Percentiles rank a stretch among this genome's conserved stretches.
These are phyloP conservation scores for Pterocarpus santalinus DNA, from an alignment of 306 rosid species.

Conservation along the genomic window DNA sequence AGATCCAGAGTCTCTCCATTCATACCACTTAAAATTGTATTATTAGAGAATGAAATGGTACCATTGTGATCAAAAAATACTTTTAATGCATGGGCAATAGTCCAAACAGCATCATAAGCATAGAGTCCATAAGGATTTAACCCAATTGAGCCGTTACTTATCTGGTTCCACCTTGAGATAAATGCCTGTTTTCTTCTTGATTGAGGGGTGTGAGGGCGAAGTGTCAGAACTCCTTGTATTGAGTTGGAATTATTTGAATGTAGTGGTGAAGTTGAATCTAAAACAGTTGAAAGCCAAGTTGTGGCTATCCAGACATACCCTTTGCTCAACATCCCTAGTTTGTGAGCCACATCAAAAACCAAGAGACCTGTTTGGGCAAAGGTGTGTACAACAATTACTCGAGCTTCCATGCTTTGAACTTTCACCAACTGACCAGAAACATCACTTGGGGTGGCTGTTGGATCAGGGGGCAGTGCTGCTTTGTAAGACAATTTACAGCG, in stretches of 20 bases:
- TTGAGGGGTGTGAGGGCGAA: conserved; percentile 73
- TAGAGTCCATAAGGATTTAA: conserved; percentile 67
- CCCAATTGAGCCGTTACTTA: conserved; percentile 55
- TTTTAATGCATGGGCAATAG: conserved; percentile 69
- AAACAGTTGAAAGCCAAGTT: conserved; percentile 62
- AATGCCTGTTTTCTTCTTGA: conserved; percentile 61
- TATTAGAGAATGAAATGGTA: conserved; percentile 68
- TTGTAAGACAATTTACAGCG: conserved; percentile 75
- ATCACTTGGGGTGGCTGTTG: conserved; percentile 50
- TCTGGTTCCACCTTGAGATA: conserved; percentile 72
- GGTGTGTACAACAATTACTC: conserved; percentile 67
- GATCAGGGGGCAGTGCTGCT: conserved; percentile 60
- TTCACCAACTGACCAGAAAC: conserved; percentile 61
- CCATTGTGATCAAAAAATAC: conserved; percentile 68
- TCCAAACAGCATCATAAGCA: conserved; percentile 88
- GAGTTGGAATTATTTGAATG: conserved; percentile 43
- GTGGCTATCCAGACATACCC: conserved; percentile 88
- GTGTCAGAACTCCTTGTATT: conserved; percentile 69
- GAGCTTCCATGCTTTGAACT: conserved; percentile 65
- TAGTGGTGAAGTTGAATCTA: conserved; percentile 60
- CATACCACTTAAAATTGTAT: conserved; percentile 47
- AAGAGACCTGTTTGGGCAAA: conserved; percentile 50
- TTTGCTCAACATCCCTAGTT: conserved; percentile 70
- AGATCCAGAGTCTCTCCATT: conserved; percentile 53
- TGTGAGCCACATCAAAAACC: conserved; percentile 63